Evolutionary conservation across 768 basidiomycete genomes (phyloP).

Genomic region (Xerocomellus chrysenteron): DNA sequence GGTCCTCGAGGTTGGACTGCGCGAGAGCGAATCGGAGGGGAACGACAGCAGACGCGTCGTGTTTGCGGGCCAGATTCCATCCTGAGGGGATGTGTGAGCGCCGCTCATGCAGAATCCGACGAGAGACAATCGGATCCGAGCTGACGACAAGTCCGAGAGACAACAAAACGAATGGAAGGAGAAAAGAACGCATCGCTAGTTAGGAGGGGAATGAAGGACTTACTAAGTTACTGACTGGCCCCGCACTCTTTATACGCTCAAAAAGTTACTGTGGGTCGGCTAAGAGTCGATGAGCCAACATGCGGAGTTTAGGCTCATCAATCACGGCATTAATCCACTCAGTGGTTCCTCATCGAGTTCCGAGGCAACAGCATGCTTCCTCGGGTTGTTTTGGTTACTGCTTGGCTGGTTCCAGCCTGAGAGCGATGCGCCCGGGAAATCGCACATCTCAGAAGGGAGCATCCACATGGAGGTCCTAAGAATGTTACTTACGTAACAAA

Average conservation of each 20-base stretch:
- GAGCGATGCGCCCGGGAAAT: background rate
- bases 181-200: slow-evolving; percentile 16
- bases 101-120: slow-evolving; percentile 12
- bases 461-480: too few species aligned
- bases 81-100: slow-evolving; percentile 40
- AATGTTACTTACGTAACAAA: too few species aligned
- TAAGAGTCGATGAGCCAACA: background rate
- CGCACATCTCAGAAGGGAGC: too few species aligned
- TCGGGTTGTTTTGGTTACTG: background rate
- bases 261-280: background rate
- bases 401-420: too few species aligned
- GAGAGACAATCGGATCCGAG: slow-evolving; percentile 8
- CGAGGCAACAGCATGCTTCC: background rate
- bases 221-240: background rate
- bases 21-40: slow-evolving; percentile 47
- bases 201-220: background rate
- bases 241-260: background rate
- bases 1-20: slow-evolving; percentile 40
- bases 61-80: slow-evolving; percentile 34
- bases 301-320: too few species aligned
- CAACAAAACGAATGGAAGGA: slow-evolving; percentile 24
- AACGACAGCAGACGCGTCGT: slow-evolving; percentile 32
- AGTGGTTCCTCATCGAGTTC: too few species aligned
- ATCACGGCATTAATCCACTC: background rate
- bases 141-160: slow-evolving; percentile 14